Conservation (phyloP, 2,329 filamentous ascomycete species). For the Bipolaris victoriae region DNA sequence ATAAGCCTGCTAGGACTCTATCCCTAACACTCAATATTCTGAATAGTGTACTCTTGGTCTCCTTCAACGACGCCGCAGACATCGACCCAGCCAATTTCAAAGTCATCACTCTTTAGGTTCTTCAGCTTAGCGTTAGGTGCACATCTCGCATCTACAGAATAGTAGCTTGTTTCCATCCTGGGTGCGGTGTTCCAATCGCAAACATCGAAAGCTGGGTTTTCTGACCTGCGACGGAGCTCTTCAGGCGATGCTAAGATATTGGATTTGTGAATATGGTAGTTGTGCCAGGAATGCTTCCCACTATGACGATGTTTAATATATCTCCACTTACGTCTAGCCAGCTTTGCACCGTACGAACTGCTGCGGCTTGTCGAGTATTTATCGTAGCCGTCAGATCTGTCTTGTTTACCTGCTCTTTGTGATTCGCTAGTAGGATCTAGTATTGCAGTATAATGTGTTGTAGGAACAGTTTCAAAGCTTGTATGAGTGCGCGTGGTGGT, state of each 20-base stretch:
- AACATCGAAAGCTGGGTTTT: constrained; percentile 16
- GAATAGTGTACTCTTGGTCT: constrained; percentile 10
- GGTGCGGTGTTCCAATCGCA: constrained; percentile 48
- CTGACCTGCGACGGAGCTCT: background rate
- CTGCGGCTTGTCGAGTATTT: background rate
- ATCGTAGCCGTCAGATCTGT: background rate
- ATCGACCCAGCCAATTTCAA: constrained; percentile 52
- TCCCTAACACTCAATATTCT: constrained; percentile 7
- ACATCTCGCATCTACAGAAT: constrained; percentile 48
- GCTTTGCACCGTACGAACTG: constrained; percentile 2
- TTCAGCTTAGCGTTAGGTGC: constrained; percentile 37
- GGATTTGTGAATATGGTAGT: constrained; percentile 3
- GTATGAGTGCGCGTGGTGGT: constrained; percentile 7
- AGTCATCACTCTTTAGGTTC: constrained; percentile 23
- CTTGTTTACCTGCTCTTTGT: background rate
- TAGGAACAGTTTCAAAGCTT: constrained; percentile 1
- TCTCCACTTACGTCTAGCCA: constrained; percentile 4
- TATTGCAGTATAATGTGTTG: constrained; percentile 3
- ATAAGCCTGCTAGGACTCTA: background rate
- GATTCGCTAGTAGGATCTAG: constrained; percentile 1
- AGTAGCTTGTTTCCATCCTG: constrained; percentile 51
- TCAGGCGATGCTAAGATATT: background rate
- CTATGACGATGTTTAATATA: constrained; percentile 5
- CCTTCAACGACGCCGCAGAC: constrained; percentile 46
- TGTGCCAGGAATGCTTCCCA: background rate